A percentile compares a stretch with the other conserved stretches of the same genome.
These are phyloP conservation scores for Calonectria fujianensis DNA, from an alignment of 2,329 filamentous ascomycete species.

Conservation along the genomic window DNA sequence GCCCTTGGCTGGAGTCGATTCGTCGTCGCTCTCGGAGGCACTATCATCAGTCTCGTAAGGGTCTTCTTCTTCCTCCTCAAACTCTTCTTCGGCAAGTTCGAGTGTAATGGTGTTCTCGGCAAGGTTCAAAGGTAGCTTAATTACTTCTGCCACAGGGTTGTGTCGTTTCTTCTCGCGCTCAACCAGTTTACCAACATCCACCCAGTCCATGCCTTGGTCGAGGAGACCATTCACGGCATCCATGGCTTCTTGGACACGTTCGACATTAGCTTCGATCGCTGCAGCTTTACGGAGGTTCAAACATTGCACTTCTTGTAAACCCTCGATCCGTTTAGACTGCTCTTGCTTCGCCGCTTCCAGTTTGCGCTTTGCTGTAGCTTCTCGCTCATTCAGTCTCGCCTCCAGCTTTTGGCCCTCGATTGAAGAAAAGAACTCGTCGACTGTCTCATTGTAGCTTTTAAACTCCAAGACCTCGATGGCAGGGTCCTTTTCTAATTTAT, in stretches of 20 bases:
- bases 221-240: conserved; percentile 95
- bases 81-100: conserved; percentile 81
- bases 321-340: conserved; percentile 89
- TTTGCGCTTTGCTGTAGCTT: conserved; percentile 87
- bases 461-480: conserved; percentile 83
- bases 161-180: conserved; percentile 87
- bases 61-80: conserved; percentile 76
- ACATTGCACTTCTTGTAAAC: conserved; percentile 86
- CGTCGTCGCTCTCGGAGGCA: conserved; percentile 61
- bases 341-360: conserved; percentile 89
- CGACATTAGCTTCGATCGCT: conserved; percentile 92
- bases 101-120: conserved; percentile 93
- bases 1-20: conserved; percentile 59
- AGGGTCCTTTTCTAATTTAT: conserved; percentile 83
- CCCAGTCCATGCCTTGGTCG: conserved; percentile 97
- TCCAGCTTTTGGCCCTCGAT: conserved; percentile 95
- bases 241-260: conserved; percentile 93
- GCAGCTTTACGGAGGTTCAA: conserved; percentile 91
- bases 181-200: conserved; percentile 90
- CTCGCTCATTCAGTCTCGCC: conserved; percentile 86
- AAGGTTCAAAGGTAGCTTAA: conserved; percentile 90
- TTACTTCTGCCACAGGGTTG: conserved; percentile 91
- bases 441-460: conserved; percentile 91
- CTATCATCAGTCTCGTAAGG: conserved; percentile 81
- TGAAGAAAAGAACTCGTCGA: conserved; percentile 98